These are phyloP conservation scores for Fragaria ananassa DNA, from an alignment of 306 rosid species.

Conservation along the genomic window DNA sequence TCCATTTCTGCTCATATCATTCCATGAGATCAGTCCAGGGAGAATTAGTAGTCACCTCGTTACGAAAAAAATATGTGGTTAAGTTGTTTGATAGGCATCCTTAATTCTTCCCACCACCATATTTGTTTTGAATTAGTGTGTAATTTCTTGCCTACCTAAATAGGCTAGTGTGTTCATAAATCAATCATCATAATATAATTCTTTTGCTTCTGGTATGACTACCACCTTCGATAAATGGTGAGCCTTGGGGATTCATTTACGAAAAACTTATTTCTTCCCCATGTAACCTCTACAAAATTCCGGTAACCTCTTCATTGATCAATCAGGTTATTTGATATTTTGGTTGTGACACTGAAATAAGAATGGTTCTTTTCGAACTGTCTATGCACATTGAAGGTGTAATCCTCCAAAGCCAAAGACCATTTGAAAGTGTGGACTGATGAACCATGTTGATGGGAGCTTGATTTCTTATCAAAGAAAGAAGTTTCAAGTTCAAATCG, in stretches of 20 bases:
- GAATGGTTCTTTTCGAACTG: background rate
- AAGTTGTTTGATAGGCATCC: background rate
- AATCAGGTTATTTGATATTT: no score
- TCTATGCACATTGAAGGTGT: background rate
- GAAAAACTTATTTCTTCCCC: no score
- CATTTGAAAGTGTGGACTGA: background rate
- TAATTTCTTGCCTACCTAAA: background rate
- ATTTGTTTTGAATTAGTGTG: slow-evolving; percentile 6
- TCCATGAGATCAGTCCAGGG: background rate
- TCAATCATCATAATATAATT: background rate
- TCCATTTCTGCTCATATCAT: background rate
- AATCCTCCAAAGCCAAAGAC: background rate
- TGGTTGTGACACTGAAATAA: no score
- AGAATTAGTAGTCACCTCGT: background rate
- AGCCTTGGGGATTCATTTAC: no score
- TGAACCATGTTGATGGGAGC: background rate
- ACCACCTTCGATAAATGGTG: background rate
- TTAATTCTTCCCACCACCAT: background rate
- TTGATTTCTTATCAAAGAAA: background rate
- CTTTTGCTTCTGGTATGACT: background rate
- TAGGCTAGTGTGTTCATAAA: background rate
- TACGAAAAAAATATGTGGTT: background rate
- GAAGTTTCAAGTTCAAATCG: background rate
- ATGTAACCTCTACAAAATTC: no score
- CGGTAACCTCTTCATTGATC: no score